Conservation (phyloP, 2,329 filamentous ascomycete species). For the Paramyrothecium sp. region DNA sequence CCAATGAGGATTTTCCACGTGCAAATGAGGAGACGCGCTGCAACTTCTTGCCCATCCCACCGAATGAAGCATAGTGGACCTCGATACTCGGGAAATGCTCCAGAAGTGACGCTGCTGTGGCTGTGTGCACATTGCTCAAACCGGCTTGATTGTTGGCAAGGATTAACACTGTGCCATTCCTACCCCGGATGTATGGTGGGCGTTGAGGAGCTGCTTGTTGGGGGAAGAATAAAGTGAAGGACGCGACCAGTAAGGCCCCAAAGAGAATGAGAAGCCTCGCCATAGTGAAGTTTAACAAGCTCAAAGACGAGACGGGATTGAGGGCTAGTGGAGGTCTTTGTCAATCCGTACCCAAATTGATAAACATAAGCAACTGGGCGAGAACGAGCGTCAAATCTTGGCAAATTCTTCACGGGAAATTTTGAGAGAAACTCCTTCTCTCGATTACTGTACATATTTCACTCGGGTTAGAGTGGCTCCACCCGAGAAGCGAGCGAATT, state of each 20-base stretch:
- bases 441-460: too few species aligned
- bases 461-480: too few species aligned
- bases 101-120: slow-evolving; percentile 29
- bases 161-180: slow-evolving; percentile 31
- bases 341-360: too few species aligned
- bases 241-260: not conserved
- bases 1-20: slow-evolving; percentile 6
- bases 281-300: too few species aligned
- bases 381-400: too few species aligned
- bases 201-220: not conserved
- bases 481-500: too few species aligned
- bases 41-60: slow-evolving; percentile 11
- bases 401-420: too few species aligned
- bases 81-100: slow-evolving; percentile 25
- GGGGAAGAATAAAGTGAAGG: not conserved
- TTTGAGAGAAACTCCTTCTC: too few species aligned
- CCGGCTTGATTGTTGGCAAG: slow-evolving; percentile 29
- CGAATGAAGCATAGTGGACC: slow-evolving; percentile 32
- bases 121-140: slow-evolving; percentile 33
- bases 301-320: too few species aligned
- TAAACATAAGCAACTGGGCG: too few species aligned
- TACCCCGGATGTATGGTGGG: slow-evolving; percentile 2
- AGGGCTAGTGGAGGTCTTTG: too few species aligned
- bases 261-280: not conserved
- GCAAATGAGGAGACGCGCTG: slow-evolving; percentile 11